Base-by-base conservation (phyloP, 2,329 filamentous ascomycete genomes). In the Calonectria multiphialidica region DNA sequence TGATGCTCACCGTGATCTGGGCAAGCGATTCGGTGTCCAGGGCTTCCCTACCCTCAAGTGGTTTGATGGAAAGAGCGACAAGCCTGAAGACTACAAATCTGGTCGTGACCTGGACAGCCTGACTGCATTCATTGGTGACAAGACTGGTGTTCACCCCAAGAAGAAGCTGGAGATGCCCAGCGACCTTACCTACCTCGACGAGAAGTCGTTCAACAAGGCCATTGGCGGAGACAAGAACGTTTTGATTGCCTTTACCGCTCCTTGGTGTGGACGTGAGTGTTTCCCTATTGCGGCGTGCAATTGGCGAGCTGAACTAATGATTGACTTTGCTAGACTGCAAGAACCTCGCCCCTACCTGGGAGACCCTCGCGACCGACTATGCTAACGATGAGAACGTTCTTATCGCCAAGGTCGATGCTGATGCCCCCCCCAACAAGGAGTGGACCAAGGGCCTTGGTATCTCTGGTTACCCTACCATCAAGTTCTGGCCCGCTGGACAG, bases 11-110 rank as follows among this genome's bases (percentile, higher is more conserved):
- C 94, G 93, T 84, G 87, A 90, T 21, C 88, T 99, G 74, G 96
- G 96, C 78, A 94, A 94, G 89, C 90, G 92, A 76, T 98, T 96
- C 81, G 95, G 94, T 50, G 90, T 99, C 61, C 93, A 97, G 85
- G 97, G 97, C 23, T 99, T 98, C 88, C 97, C 97, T 23, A 99
- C 97, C 0, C 87, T 99, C 81, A 99, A 99, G 87, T 99, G 91
- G 90, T 99, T 99, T 81, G 96, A 98, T 85, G 97, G 97, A 78
- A 97, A 97, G 90, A 96, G 93, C 83, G 92, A 95, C 72, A 93
- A 90, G 81, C 96, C 96, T 0, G 87, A 90, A 75, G 95, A 98
- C 74, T 99, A 98, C 88, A 93, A 90, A 72, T 93, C 94, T 72
- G 95, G 94, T 37, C 91, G 97, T 70, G 96, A 98, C 83, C 83